Evolutionary conservation across 116 monocot species (phyloP), one percentile per base, ranked within the genome.

Genomic region (Papilionanthe hybrid): DNA sequence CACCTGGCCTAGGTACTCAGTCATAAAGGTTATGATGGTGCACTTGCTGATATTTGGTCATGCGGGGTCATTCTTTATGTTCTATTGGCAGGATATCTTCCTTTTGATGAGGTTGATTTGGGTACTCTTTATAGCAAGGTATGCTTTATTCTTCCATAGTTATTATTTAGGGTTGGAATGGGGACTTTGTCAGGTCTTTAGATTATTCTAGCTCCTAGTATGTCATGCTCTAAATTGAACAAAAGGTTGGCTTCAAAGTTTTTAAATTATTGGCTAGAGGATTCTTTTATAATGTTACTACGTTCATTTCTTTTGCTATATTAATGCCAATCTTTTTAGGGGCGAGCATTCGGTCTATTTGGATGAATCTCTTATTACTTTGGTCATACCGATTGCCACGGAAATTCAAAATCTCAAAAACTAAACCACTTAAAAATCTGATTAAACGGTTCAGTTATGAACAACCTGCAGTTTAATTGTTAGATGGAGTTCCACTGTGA

Each of bases 51-150:
- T 91, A 86, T 90, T 69, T 96, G 96, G 96, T 96, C 96, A 41
- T 96, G 96, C 87, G 96, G 96, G 23, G 90, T 96, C 55, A 93
- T 96, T 68, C 86, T 96, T 23, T 96, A 90, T 86, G 96, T 96
- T 87, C 72, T 96, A 80, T 57, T 96, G 87, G 93, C 93, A 25
- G 96, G 96, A 72, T 93, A 90, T 82, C 90, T 96, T 57, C 96
- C 96, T 75, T 96, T 96, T 90, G 96, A 96, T 82, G 96, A 96
- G 57, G 85, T 89, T 82, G 96, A 96, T 89, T 82, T 96, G 42
- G 79, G 90, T 27, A 86, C 90, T n/a, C 90, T 96, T 49, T 96
- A 96, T 75, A 75, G 82, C 79, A 96, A 96, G 93, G 96, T 96
- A 84, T 57, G 27, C 11, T 27, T 28, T 30, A 19, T 82, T 30